phyloP scores from a whole-genome alignment of 768 basidiomycete species.

The Exidia glandulosa region DNA sequence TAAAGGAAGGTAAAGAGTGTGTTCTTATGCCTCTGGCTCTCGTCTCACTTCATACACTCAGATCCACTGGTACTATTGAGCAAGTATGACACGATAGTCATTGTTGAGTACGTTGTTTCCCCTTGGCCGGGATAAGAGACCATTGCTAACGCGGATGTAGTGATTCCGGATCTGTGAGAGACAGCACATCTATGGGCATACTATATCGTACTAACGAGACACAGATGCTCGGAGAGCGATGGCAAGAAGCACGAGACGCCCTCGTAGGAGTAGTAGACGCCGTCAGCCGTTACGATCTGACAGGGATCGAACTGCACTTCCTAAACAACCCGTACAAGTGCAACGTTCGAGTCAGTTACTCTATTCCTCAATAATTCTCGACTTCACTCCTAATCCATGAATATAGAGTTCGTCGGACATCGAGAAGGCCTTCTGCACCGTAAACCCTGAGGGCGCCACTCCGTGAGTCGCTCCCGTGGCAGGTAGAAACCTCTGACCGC shows the following conservation, averaged over 20 bases:
- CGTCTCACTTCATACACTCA: neutral
- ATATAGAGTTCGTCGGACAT: conserved; percentile 28
- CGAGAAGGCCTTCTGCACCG: conserved; percentile 30
- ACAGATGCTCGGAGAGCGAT: neutral
- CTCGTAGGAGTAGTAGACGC: conserved; percentile 37
- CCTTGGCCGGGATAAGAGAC: neutral
- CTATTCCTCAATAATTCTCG: neutral
- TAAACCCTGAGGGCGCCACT: conserved; percentile 34
- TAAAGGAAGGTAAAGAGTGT: neutral
- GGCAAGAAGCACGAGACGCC: conserved; percentile 25
- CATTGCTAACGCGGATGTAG: neutral
- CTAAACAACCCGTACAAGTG: conserved; percentile 28
- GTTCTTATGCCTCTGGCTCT: neutral
- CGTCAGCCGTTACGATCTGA: conserved; percentile 39
- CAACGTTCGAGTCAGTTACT: conserved; percentile 17
- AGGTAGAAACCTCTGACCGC: neutral
- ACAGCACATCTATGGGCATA: neutral
- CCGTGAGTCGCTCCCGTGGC: conserved; percentile 15
- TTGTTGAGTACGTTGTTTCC: neutral
- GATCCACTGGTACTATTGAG: neutral
- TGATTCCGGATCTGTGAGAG: neutral
- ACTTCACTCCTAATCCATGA: neutral
- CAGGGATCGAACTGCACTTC: conserved; percentile 56
- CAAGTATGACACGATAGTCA: neutral
- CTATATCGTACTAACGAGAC: neutral